phyloP scores from a whole-genome alignment of 768 basidiomycete genomes.

The Mycena alexandri region DNA sequence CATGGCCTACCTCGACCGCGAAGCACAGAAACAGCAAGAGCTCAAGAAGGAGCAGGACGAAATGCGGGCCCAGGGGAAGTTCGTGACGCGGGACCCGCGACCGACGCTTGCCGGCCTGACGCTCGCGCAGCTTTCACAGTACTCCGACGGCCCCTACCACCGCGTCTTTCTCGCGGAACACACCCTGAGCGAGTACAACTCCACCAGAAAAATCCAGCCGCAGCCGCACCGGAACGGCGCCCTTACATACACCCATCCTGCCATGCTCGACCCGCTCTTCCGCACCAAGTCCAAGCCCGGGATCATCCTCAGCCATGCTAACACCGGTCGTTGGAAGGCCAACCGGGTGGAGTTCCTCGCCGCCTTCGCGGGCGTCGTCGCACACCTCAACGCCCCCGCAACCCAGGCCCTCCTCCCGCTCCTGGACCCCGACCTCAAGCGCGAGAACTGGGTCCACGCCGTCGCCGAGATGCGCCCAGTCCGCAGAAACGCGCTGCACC shows the following conservation, averaged over 20 bases:
- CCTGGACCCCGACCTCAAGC: slow-evolving; percentile 17
- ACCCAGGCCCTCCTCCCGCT: slow-evolving; percentile 7
- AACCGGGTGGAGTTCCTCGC: background rate
- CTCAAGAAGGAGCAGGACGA: background rate
- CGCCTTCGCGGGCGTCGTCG: slow-evolving; percentile 32
- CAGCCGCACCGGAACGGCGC: slow-evolving; percentile 75
- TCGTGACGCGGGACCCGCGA: background rate
- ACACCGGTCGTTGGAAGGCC: background rate
- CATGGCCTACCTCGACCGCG: slow-evolving; percentile 55
- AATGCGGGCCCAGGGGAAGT: background rate
- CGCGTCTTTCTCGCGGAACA: slow-evolving; percentile 54
- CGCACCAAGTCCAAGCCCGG: slow-evolving; percentile 69
- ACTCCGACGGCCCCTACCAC: slow-evolving; percentile 41
- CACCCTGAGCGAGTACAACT: slow-evolving; percentile 35
- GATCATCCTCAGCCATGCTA: slow-evolving; percentile 58
- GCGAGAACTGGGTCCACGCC: slow-evolving; percentile 25
- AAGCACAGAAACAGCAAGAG: slow-evolving; percentile 31
- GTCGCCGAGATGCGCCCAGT: slow-evolving; percentile 29
- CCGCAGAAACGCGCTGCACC: background rate
- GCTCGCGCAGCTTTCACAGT: slow-evolving; percentile 44
- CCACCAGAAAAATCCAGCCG: slow-evolving; percentile 62
- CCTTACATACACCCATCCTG: slow-evolving; percentile 68
- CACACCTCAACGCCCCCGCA: background rate
- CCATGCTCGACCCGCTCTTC: slow-evolving; percentile 66
- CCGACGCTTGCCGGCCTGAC: slow-evolving; percentile 33